Conservation (phyloP, 805 yeast species). For the Candida peoriensis region DNA sequence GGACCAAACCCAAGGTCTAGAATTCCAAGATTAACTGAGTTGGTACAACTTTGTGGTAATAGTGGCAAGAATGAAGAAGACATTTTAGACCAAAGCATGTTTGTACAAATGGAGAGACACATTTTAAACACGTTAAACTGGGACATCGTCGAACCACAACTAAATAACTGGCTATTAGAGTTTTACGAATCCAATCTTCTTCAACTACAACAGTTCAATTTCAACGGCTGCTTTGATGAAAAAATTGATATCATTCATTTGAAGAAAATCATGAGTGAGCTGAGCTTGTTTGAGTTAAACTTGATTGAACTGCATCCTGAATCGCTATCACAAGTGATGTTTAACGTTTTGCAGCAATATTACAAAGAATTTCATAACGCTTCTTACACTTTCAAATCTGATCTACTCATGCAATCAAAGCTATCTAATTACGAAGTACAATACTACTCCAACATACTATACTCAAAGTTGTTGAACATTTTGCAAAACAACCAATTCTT, state of each 20-base stretch:
- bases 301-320: constrained; percentile 35
- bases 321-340: constrained; percentile 20
- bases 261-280: constrained; percentile 46
- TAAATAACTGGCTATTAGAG: constrained; percentile 41
- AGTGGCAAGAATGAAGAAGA: constrained; percentile 40
- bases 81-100: constrained; percentile 58
- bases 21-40: constrained; percentile 68
- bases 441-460: constrained; percentile 10
- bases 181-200: constrained; percentile 39
- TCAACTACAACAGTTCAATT: constrained; percentile 30
- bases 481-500: constrained; percentile 5
- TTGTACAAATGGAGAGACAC: constrained; percentile 85
- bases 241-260: constrained; percentile 38
- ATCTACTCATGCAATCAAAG: constrained; percentile 1
- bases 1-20: constrained; percentile 74
- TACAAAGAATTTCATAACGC: neutral
- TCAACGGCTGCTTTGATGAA: constrained; percentile 12
- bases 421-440: constrained; percentile 5
- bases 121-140: constrained; percentile 67
- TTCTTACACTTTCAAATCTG: constrained; percentile 4
- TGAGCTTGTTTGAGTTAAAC: constrained; percentile 42
- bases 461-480: constrained; percentile 4
- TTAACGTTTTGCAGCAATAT: constrained; percentile 12
- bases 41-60: constrained; percentile 66
- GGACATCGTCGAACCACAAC: constrained; percentile 63